Base-by-base conservation (phyloP, 148 eudicot species). In the Silene conica region DNA sequence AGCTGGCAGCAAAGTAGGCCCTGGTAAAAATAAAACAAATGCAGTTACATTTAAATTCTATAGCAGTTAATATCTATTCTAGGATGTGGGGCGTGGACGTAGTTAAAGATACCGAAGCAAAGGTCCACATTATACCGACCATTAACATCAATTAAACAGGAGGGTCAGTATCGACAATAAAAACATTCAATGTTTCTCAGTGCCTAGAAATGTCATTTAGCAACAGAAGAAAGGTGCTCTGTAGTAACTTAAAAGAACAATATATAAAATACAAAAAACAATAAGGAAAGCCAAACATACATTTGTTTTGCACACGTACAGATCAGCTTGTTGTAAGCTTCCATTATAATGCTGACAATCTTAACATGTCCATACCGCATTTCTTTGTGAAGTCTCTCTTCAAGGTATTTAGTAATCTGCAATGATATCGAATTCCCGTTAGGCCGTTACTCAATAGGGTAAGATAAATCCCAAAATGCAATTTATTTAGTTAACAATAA, bases 351-450 rank as follows among this genome's bases (percentile, higher is more conserved):
- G 34, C 77, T 80, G 69, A 95, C 80, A 71, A 83, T 80, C 76
- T 84, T 89, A 72, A 85, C 74, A 81, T 90, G 92, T 31, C 86
- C 94, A 75, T 76, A 62, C 9, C 96, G 90, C 82, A 95, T 66
- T 80, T 95, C 99, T 81, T 89, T 95, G 85, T 79, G 85, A 74
- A 96, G 90, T 76, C 92, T 85, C 81, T 90, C 96, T 81, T 95
- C 99, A 31, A 95, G 97, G 82, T 87, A 88, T 48, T 86, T 87
- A 22, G 94, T 89, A 73, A 95, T 92, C 97, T 92, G 81, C 60
- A 75, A 46, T 61, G 26, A 41, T 62, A 69, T 65, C 6, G 34
- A 58, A 76, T 15, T 64, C 66, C 67, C 50, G 11, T 69, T 50
- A 52, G 14, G n/a, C 23, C 50, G 11, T 69, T 50, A 52, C 21